Base-by-base conservation (phyloP, 805 yeast genomes). In the Scheffersomyces amazonensis region DNA sequence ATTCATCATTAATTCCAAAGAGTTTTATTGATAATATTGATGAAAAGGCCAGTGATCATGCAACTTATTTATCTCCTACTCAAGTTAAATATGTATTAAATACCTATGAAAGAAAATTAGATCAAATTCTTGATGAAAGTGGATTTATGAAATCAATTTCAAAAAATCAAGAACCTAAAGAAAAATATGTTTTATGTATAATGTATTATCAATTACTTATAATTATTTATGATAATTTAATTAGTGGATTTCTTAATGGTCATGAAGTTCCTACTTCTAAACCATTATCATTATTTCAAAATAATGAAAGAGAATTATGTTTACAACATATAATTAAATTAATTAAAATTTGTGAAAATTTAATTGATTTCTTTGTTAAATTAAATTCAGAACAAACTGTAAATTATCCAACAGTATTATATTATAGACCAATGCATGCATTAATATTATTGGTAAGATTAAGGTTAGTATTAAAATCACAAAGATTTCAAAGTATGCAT, bases 391-490 rank as follows among this genome's bases (percentile, higher is more conserved):
- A 60, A 9, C 62, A 64, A 40, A 64, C 74, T 1, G 42, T 58
- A 4, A 52, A 60, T 31, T 71, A 66, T 40, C 81, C 81, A 2
- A 75, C 80, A 0, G 72, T 74, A 44, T 69, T 75, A 46, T 71
- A 72, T 49, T 76, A 75, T 45, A 54, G 81, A 32, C 78, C 81
- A 2, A 61, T 76, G 69, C 74, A 75, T 49, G 74, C 80, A 0
- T 51, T 76, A 16, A 73, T 75, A 18, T 64, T 75, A 3, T 50
- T 76, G 41, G 65, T 75, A 15, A 58, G 78, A 36, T 65, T 76
- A 1, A 57, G 75, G 42, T 48, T 76, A 16, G 56, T 75, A 33
- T 69, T 74, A 16, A 66, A 68, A 37, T 64, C 77, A 0, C 67
- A 61, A 43, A 50, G 56, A n/a, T 51, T 70, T 25, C 43, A 44